Evolutionary conservation across 352 stramenopile genomes (phyloP), one percentile per base, ranked within the genome.

Genomic region (Globisporangium viniferum): DNA sequence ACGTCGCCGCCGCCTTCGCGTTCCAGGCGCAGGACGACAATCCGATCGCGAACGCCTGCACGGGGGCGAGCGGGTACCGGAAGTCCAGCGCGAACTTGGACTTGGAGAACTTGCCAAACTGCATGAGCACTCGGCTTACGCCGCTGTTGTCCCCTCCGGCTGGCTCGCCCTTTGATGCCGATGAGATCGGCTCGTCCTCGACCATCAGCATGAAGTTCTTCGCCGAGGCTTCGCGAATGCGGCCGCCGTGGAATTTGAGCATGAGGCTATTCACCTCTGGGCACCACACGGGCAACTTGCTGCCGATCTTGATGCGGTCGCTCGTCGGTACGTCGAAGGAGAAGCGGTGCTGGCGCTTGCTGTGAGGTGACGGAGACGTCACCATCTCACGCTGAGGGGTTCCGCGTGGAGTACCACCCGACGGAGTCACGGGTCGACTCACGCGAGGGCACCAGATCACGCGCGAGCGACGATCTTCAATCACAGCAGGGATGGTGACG

Each of bases 141-240:
- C 73, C 76, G 15, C 68, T 81, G 4, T 78, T 74, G 60, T 91
- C 82, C 0, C 64, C 33, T 0, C 63, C 56, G 12, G 66, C 29
- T 27, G 51, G 8, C 18, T 59, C 73, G 27, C 55, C 60, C n/a
- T 73, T 68, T n/a, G 44, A 27, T 44, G 58, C 51, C 31, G 60
- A 57, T 1, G 78, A 68, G 9, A 74, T 66, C 7, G 74, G 74
- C 46, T 95, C 84, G 58, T 90, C 86, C 9, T 95, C 84, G 57
- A 95, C 39, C 73, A 84, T 89, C 29, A 97, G 78, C 80, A 96
- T 94, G 67, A 97, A 97, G 68, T 97, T 97, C 73, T 97, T 97
- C 61, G 89, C 86, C 10, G 86, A 95, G 39, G 89, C 88, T 75
- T 96, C 86, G 44, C 84, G 86, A 60, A 97, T 92, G 24, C 89